Base-by-base conservation (phyloP, 1,139 yeast genomes). In the Groenewaldozyma sp. region DNA sequence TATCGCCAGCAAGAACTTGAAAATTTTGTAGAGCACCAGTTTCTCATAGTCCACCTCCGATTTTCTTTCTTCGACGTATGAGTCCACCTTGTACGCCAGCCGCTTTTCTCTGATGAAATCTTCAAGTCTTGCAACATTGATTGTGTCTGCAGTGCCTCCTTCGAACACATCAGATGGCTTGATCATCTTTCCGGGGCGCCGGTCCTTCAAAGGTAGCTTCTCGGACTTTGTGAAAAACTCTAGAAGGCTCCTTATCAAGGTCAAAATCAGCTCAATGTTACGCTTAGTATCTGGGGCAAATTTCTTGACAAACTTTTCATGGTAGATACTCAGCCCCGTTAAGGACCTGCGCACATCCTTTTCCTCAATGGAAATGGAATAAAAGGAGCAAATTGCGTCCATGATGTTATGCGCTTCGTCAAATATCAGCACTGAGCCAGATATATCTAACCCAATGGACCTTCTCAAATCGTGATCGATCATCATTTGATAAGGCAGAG, bases 361-460 rank as follows among this genome's bases (percentile, higher is more conserved):
- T 1, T 67, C 51, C 0, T 81, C 66, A 1, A 88, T 64, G 3
- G 72, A 59, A 1, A 76, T 71, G 0, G 95, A 84, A 51, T 82
- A 72, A 46, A 88, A 64, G 1, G 82, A 65, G 1, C 80, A 73
- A 3, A 88, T 76, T 0, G 88, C 78, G 50, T 87, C 96, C 24
- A 87, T 57, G 31, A 88, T 63, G 55, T 88, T 88, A 56, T 88
- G 98, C 0, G 97, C 97, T 55, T 88, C 98, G 56, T 88, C 98
- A 28, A 88, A 79, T 3, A 91, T 73, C 1, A 91, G 74, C 4
- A 88, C 72, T 0, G 91, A 70, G 44, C 76, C 71, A 38, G 71
- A 69, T 13, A 88, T 55, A 36, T 78, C 69, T 4, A 88, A 56
- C 1, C 76, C 74, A 36, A 86, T 59, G 0, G 77, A 64, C 3